Conservation (phyloP, 768 basidiomycete genomes). For the Lactarius tabidus region DNA sequence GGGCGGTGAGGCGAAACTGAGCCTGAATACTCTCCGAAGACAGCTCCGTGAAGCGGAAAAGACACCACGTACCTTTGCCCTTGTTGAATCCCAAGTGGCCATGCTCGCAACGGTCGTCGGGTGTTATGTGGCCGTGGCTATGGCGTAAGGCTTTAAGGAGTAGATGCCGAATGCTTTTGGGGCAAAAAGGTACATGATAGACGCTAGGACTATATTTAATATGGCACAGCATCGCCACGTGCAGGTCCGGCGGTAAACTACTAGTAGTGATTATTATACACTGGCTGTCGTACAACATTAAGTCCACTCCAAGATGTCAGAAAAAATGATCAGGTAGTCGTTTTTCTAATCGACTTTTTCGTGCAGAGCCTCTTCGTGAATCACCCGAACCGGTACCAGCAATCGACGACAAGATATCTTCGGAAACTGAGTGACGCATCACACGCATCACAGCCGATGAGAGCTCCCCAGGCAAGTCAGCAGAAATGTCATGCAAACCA, state of each 20-base stretch:
- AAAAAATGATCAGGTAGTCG: constrained; percentile 28
- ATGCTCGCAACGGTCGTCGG: constrained; percentile 17
- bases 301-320: background rate
- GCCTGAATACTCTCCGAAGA: constrained; percentile 38
- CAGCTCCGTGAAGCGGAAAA: background rate
- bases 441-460: background rate
- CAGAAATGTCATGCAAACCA: background rate
- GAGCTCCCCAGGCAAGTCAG: background rate
- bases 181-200: background rate
- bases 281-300: background rate
- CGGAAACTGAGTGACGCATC: background rate
- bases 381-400: constrained; percentile 6
- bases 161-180: background rate
- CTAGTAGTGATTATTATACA: background rate
- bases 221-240: background rate
- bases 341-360: constrained; percentile 26
- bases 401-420: constrained; percentile 1
- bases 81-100: constrained; percentile 33
- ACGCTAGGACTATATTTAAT: background rate
- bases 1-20: constrained; percentile 59
- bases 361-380: constrained; percentile 9
- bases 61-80: constrained; percentile 31
- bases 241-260: background rate
- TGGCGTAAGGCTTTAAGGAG: background rate
- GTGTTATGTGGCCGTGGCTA: background rate